These are phyloP conservation scores for Grifola frondosa DNA, from an alignment of 1,284 basidiomycete genomes.

Conservation along the genomic window DNA sequence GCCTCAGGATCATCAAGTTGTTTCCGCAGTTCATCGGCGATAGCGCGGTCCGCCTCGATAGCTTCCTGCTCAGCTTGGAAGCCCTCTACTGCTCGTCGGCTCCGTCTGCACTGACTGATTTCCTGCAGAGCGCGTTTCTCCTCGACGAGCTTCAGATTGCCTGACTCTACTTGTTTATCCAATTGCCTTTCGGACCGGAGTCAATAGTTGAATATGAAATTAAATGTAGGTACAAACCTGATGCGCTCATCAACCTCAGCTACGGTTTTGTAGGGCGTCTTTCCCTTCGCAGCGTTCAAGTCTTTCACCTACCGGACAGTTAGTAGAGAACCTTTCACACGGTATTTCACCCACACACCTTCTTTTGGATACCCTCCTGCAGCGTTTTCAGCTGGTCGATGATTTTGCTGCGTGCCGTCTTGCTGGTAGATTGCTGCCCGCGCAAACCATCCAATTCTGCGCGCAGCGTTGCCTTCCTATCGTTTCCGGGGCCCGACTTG, in stretches of 20 bases:
- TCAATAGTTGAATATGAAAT: conserved; percentile 5
- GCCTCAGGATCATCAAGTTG: conserved; percentile 91
- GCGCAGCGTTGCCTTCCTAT: conserved; percentile 74
- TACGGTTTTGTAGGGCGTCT: conserved; percentile 82
- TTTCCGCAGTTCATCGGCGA: conserved; percentile 80
- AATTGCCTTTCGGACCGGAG: conserved; percentile 60
- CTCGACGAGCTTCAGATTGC: conserved; percentile 89
- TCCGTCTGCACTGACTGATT: conserved; percentile 73
- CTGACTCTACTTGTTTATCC: conserved; percentile 90
- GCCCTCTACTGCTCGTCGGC: conserved; percentile 70
- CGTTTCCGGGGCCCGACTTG: conserved; percentile 63
- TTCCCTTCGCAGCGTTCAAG: conserved; percentile 79
- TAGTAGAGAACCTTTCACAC: conserved; percentile 2
- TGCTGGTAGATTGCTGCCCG: conserved; percentile 79
- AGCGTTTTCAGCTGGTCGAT: conserved; percentile 82
- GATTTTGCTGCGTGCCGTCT: conserved; percentile 74
- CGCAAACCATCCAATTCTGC: conserved; percentile 84
- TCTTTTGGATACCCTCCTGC: conserved; percentile 82
- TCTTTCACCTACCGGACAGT: conserved; percentile 71
- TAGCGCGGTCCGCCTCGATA: conserved; percentile 80
- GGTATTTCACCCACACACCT: conserved; percentile 48
- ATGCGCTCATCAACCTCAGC: conserved; percentile 90
- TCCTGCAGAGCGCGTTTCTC: conserved; percentile 95
- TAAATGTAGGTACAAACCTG: conserved; percentile 50
- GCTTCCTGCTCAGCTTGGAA: conserved; percentile 78